phyloP scores from a whole-genome alignment of 345 rosid species.

The Litchi chinensis region DNA sequence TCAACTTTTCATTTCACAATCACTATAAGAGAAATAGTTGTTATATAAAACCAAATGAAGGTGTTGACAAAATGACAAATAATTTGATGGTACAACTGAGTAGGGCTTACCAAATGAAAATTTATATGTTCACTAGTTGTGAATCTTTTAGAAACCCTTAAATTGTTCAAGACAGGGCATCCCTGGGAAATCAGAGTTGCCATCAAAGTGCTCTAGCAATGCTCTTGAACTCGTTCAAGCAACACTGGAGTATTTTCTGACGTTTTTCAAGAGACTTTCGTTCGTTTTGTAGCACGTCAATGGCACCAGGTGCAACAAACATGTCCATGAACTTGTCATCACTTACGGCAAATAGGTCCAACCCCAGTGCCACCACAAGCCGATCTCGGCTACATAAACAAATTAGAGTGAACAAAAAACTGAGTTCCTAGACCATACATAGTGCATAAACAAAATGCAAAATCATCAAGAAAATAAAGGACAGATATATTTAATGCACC shows the following conservation, averaged over 20 bases:
- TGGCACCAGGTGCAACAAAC: conserved; percentile 92
- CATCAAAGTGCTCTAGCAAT: conserved; percentile 71
- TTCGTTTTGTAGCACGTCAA: conserved; percentile 71
- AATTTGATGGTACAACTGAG: neutral
- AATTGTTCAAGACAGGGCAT: conserved; percentile 17
- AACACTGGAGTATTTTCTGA: conserved; percentile 80
- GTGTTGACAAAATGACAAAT: neutral
- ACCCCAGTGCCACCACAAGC: conserved; percentile 76
- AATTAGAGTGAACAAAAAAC: conserved; percentile 1
- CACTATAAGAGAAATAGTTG: neutral
- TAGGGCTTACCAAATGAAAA: neutral
- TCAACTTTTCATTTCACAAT: neutral
- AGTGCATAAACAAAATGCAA: neutral
- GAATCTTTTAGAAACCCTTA: conserved; percentile 13
- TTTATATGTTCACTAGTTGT: conserved; percentile 26
- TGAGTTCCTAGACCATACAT: neutral
- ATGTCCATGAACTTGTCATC: conserved; percentile 95
- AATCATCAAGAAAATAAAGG: neutral
- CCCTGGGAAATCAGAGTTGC: neutral
- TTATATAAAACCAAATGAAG: neutral
- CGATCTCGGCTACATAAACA: conserved; percentile 60
- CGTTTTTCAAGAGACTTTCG: conserved; percentile 80
- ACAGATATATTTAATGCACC: neutral
- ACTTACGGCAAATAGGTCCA: conserved; percentile 85
- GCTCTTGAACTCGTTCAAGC: conserved; percentile 82